These are phyloP conservation scores for Beauveria scarabaeidicola DNA, from an alignment of 2,329 filamentous ascomycete species.

Conservation along the genomic window DNA sequence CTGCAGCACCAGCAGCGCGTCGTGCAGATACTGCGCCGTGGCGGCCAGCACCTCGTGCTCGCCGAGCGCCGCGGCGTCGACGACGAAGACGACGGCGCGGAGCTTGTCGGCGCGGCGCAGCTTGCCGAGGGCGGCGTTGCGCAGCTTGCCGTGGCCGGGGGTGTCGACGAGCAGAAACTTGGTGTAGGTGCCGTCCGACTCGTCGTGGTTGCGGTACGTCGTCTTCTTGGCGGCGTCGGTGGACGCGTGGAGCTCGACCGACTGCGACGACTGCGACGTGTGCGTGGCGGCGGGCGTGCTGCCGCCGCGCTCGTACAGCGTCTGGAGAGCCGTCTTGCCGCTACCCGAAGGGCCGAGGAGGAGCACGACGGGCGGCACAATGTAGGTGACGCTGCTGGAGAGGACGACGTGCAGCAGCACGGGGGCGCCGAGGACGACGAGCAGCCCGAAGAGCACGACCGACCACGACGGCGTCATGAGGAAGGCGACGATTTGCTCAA, in stretches of 20 bases:
- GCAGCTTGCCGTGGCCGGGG: slow-evolving; percentile 90
- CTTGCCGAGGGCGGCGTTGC: slow-evolving; percentile 54
- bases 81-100: slow-evolving; percentile 71
- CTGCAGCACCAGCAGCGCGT: slow-evolving; percentile 76
- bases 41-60: slow-evolving; percentile 56
- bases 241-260: slow-evolving; percentile 47
- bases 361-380: slow-evolving; percentile 65
- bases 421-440: slow-evolving; percentile 66
- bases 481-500: slow-evolving; percentile 37
- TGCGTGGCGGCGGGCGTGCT: slow-evolving; percentile 35
- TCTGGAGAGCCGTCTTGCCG: slow-evolving; percentile 85
- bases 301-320: slow-evolving; percentile 55
- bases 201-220: slow-evolving; percentile 50
- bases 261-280: slow-evolving; percentile 42
- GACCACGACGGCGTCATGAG: slow-evolving; percentile 51
- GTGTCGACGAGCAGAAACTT: slow-evolving; percentile 79
- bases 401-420: slow-evolving; percentile 69
- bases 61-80: slow-evolving; percentile 69
- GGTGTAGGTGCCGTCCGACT: slow-evolving; percentile 46
- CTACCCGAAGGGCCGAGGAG: slow-evolving; percentile 71
- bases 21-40: slow-evolving; percentile 78
- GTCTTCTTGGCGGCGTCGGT: slow-evolving; percentile 33
- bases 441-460: slow-evolving; percentile 57
- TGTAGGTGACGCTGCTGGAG: slow-evolving; percentile 56
- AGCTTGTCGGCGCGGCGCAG: slow-evolving; percentile 42